These are phyloP conservation scores for Phytophthora fragariae DNA, from an alignment of 352 stramenopile species.

Conservation along the genomic window DNA sequence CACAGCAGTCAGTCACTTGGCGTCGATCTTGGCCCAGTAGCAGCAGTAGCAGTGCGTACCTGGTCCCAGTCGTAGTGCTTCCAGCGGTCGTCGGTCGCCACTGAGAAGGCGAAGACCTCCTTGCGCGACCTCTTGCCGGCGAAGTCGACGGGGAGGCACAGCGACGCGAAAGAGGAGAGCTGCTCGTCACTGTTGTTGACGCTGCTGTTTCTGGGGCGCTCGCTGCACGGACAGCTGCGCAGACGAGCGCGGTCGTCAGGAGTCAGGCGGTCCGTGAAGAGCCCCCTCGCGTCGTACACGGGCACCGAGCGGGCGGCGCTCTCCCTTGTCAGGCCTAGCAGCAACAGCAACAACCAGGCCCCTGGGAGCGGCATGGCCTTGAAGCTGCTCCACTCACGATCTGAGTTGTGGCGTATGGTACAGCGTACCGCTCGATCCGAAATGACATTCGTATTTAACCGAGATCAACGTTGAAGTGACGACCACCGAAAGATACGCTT, in stretches of 20 bases:
- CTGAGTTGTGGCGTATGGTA: too few species aligned
- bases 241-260: slow-evolving; percentile 45
- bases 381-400: too few species aligned
- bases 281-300: slow-evolving; percentile 31
- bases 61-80: slow-evolving; percentile 83
- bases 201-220: neutral
- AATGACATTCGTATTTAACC: too few species aligned
- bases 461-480: too few species aligned
- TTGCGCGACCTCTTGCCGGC: slow-evolving; percentile 33
- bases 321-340: slow-evolving; percentile 20
- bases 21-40: neutral
- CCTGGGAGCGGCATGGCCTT: too few species aligned
- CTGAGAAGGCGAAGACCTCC: slow-evolving; percentile 86
- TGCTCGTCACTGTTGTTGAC: slow-evolving; percentile 6
- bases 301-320: slow-evolving; percentile 8
- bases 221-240: slow-evolving; percentile 57
- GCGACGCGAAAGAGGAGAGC: slow-evolving; percentile 16
- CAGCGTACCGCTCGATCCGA: too few species aligned
- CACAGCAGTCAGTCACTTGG: neutral
- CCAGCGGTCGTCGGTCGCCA: slow-evolving; percentile 67
- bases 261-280: slow-evolving; percentile 33
- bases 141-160: slow-evolving; percentile 69
- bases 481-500: too few species aligned
- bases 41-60: slow-evolving; percentile 23
- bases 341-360: slow-evolving; percentile 7